Conservation (phyloP, 192 early-diverging fungal genomes). For the Mortierella hygrophila region DNA sequence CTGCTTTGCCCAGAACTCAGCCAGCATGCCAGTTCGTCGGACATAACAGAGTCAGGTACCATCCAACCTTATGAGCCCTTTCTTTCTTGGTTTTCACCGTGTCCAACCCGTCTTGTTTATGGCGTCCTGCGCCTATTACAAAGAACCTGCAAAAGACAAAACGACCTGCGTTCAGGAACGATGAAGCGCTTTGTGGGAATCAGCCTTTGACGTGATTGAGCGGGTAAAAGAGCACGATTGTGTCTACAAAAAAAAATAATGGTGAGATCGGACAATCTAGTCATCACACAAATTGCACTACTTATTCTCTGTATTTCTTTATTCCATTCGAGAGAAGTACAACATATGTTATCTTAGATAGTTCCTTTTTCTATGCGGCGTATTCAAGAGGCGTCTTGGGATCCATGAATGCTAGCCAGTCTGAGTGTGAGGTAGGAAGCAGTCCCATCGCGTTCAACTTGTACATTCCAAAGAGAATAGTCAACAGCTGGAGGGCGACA, state of each 20-base stretch:
- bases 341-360: not conserved
- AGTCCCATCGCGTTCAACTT: conserved; percentile 95
- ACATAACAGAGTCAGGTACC: too few relatives aligned
- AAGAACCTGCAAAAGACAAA: too few relatives aligned
- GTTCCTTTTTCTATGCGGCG: conserved; percentile 16
- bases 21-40: too few relatives aligned
- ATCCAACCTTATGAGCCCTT: too few relatives aligned
- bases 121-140: too few relatives aligned
- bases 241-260: not conserved
- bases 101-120: too few relatives aligned
- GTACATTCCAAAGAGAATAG: conserved; percentile 89
- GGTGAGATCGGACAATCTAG: not conserved
- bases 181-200: not conserved
- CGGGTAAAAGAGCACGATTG: not conserved
- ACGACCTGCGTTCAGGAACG: too few relatives aligned
- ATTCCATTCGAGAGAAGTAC: not conserved
- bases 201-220: not conserved
- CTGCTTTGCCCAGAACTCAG: too few relatives aligned
- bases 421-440: conserved; percentile 90
- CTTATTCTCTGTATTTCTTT: not conserved
- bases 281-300: not conserved
- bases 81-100: too few relatives aligned
- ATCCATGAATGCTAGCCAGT: conserved; percentile 96
- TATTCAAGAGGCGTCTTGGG: conserved; percentile 66
- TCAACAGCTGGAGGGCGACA: conserved; percentile 84